phyloP scores from a whole-genome alignment of 2,329 filamentous ascomycete species.

The Aspergillus sp. region DNA sequence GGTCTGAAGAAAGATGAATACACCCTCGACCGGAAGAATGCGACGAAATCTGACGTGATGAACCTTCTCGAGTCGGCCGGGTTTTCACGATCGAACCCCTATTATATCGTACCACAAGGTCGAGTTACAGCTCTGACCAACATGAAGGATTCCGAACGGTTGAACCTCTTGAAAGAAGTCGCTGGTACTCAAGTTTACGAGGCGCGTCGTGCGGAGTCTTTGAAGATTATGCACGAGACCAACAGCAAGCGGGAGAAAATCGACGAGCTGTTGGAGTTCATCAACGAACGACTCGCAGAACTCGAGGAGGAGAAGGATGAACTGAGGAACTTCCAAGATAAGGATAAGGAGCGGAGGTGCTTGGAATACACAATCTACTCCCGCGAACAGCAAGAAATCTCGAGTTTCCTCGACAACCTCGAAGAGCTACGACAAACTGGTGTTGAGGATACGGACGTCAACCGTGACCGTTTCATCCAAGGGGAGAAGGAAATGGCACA shows the following conservation, averaged over 20 bases:
- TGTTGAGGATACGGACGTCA: slow-evolving; percentile 79
- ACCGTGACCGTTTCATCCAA: slow-evolving; percentile 71
- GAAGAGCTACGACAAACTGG: slow-evolving; percentile 80
- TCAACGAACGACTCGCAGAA: slow-evolving; percentile 84
- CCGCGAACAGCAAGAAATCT: slow-evolving; percentile 78
- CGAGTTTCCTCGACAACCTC: slow-evolving; percentile 75
- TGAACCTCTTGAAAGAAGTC: slow-evolving; percentile 94
- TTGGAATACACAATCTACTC: slow-evolving; percentile 94
- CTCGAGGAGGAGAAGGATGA: slow-evolving; percentile 98
- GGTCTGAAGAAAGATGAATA: slow-evolving; percentile 99
- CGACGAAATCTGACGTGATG: slow-evolving; percentile 90
- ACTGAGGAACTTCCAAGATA: slow-evolving; percentile 88
- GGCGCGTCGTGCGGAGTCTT: slow-evolving; percentile 80
- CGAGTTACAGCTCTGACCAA: slow-evolving; percentile 95
- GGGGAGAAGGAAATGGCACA: slow-evolving; percentile 76
- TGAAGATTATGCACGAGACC: slow-evolving; percentile 97
- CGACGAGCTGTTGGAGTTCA: slow-evolving; percentile 86
- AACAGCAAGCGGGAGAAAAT: slow-evolving; percentile 94
- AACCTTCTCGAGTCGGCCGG: slow-evolving; percentile 94
- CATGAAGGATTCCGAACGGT: slow-evolving; percentile 92
- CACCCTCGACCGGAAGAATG: slow-evolving; percentile 93
- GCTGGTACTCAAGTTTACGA: slow-evolving; percentile 98
- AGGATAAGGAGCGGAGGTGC: slow-evolving; percentile 86
- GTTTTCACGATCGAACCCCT: slow-evolving; percentile 95
- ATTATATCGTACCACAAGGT: slow-evolving; percentile 98